Percentiles rank a stretch among this genome's conserved stretches.
Conservation (phyloP, 805 yeast species). For the Metschnikowia rubicola region DNA sequence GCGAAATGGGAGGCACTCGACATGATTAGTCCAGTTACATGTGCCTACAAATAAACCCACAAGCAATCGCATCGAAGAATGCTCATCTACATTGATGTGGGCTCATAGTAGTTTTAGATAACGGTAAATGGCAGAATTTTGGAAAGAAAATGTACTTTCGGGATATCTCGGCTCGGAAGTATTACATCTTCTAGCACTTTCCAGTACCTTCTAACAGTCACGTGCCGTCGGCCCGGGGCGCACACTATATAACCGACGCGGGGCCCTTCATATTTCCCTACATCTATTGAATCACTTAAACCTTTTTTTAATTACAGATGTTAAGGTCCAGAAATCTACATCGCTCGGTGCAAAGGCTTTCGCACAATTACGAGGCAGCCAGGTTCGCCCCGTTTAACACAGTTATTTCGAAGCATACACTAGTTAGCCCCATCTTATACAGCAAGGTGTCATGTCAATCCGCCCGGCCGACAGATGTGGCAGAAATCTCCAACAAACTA, state of each 20-base stretch:
- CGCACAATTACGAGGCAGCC: not conserved
- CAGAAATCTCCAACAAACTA: not conserved
- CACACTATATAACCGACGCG: slow-evolving; percentile 3
- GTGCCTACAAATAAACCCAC: too few relatives aligned
- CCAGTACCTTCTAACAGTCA: slow-evolving; percentile 9
- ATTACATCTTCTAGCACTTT: not conserved
- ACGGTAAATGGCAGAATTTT: too few relatives aligned
- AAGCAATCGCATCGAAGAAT: too few relatives aligned
- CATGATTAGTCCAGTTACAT: too few relatives aligned
- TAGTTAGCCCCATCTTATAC: slow-evolving; percentile 1
- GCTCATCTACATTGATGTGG: too few relatives aligned
- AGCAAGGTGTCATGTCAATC: not conserved
- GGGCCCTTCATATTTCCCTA: not conserved
- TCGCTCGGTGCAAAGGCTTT: not conserved
- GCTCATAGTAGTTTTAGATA: too few relatives aligned
- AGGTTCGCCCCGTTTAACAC: not conserved
- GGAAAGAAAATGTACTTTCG: too few relatives aligned
- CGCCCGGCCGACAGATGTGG: not conserved
- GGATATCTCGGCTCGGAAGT: too few relatives aligned
- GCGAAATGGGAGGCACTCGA: too few relatives aligned
- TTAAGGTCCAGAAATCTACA: slow-evolving; percentile 7
- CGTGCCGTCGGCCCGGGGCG: slow-evolving; percentile 3
- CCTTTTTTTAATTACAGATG: not conserved
- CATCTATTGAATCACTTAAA: too few relatives aligned
- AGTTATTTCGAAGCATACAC: not conserved